Evolutionary conservation across 768 basidiomycete species (phyloP).

Genomic region (Phallus indusiatus): DNA sequence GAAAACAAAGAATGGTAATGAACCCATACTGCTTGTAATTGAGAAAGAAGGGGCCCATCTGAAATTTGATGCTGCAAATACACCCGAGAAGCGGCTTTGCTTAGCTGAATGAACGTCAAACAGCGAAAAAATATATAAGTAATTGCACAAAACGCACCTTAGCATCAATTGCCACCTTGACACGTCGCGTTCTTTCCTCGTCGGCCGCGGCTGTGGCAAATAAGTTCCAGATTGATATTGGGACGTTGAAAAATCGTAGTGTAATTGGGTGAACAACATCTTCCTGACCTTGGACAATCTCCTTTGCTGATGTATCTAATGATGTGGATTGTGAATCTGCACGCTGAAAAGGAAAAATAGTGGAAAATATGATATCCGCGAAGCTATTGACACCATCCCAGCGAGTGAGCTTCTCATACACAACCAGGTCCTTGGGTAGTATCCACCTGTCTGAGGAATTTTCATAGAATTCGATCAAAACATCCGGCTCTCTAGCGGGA

Average conservation of each 20-base stretch:
- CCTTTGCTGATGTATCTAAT: neutral
- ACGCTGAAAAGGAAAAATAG: slow-evolving; percentile 34
- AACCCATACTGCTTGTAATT: slow-evolving; percentile 47
- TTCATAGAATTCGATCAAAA: slow-evolving; percentile 66
- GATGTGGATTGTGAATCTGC: slow-evolving; percentile 6
- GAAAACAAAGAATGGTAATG: neutral
- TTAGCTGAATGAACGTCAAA: neutral
- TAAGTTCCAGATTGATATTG: slow-evolving; percentile 45
- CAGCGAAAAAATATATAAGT: neutral
- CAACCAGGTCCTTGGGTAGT: slow-evolving; percentile 50
- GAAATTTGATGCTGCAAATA: slow-evolving; percentile 52
- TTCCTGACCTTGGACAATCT: slow-evolving; percentile 24
- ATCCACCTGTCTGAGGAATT: slow-evolving; percentile 53
- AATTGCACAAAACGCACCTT: neutral
- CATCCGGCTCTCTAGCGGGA: slow-evolving; percentile 52
- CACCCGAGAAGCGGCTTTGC: slow-evolving; percentile 1
- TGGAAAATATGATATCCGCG: slow-evolving; percentile 31
- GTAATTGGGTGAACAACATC: slow-evolving; percentile 20
- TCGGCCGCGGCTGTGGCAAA: slow-evolving; percentile 55
- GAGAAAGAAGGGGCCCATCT: slow-evolving; percentile 44
- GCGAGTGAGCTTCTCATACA: slow-evolving; percentile 33
- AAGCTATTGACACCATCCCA: slow-evolving; percentile 18
- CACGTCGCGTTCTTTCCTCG: slow-evolving; percentile 32
- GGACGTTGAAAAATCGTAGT: slow-evolving; percentile 41
- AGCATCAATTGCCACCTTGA: slow-evolving; percentile 3